Evolutionary conservation across 495 filamentous ascomycete species (phyloP).

Genomic region (Penicillium argentinense): DNA sequence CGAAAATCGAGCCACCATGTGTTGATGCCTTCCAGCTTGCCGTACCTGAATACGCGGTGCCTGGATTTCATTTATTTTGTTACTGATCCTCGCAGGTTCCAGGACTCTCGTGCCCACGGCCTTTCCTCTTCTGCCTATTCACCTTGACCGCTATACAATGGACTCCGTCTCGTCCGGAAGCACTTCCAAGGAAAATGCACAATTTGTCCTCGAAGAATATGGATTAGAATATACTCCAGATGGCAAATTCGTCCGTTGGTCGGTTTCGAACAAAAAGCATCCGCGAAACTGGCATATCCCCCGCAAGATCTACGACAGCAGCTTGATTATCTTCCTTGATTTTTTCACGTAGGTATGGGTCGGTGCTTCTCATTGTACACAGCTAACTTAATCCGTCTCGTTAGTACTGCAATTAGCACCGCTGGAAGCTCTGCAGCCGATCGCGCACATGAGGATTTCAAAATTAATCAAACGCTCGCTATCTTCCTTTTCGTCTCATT

Average conservation of each 20-base stretch:
- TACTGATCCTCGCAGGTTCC: background rate
- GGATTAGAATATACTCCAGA: slow-evolving; percentile 11
- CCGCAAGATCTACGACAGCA: slow-evolving; percentile 15
- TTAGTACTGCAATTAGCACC: slow-evolving; percentile 31
- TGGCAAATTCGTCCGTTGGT: slow-evolving; percentile 13
- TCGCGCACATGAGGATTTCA: slow-evolving; percentile 19
- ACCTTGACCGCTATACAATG: background rate
- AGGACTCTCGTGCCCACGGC: background rate
- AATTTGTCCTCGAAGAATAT: background rate
- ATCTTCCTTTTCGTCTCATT: slow-evolving; percentile 30
- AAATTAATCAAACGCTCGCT: slow-evolving; percentile 14
- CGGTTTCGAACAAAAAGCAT: slow-evolving; percentile 13
- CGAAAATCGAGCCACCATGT: background rate
- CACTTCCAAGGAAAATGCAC: background rate
- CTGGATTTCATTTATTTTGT: background rate
- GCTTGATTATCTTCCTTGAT: slow-evolving; percentile 15
- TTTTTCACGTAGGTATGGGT: slow-evolving; percentile 13
- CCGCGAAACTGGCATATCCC: slow-evolving; percentile 12
- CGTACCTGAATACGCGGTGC: too few species aligned
- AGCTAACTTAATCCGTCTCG: too few species aligned
- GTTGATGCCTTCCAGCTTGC: background rate
- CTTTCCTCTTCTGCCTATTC: background rate
- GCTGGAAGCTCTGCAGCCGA: slow-evolving; percentile 25
- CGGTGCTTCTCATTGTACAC: too few species aligned
- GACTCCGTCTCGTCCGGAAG: background rate